A percentile compares a stretch with the other conserved stretches of the same genome.
These are phyloP conservation scores for Vigna hirtella DNA, from an alignment of 306 rosid species.

Conservation along the genomic window DNA sequence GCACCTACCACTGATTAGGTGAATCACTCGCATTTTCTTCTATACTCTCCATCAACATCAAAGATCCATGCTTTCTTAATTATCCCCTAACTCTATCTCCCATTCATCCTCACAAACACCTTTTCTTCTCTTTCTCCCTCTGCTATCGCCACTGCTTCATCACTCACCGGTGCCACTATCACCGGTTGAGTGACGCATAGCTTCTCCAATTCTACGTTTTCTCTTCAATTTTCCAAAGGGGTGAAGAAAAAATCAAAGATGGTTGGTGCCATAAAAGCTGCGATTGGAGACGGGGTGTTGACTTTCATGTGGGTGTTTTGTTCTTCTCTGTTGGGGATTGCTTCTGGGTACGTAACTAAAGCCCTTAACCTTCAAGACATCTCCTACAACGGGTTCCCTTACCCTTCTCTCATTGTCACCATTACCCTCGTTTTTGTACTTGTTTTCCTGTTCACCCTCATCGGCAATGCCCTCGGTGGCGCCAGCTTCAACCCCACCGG, in stretches of 20 bases:
- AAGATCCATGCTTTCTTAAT: slow-evolving; percentile 2
- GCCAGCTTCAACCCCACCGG: slow-evolving; percentile 95
- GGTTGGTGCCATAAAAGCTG: slow-evolving; percentile 61
- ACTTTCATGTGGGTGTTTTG: slow-evolving; percentile 79
- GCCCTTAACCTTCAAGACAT: slow-evolving; percentile 51
- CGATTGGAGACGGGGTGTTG: slow-evolving; percentile 70
- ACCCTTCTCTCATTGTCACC: slow-evolving; percentile 65
- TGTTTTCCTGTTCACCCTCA: slow-evolving; percentile 60
- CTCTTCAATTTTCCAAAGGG: neutral
- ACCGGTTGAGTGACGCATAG: neutral
- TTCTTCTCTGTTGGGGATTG: slow-evolving; percentile 70
- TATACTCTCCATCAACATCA: neutral
- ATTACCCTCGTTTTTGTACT: slow-evolving; percentile 65
- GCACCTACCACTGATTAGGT: slow-evolving; percentile 41
- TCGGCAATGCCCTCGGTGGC: slow-evolving; percentile 76
- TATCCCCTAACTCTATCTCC: neutral
- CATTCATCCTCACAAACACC: slow-evolving; percentile 6
- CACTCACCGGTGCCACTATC: neutral
- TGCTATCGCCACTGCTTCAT: slow-evolving; percentile 15
- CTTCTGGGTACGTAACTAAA: slow-evolving; percentile 47
- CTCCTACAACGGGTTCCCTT: slow-evolving; percentile 49
- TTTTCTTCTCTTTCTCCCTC: slow-evolving; percentile 13
- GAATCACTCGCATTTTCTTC: slow-evolving; percentile 37
- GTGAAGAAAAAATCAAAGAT: slow-evolving; percentile 22
- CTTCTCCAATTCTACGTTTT: neutral